Evolutionary conservation across 805 yeast species (phyloP), one percentile per base, ranked within the genome.

Genomic region (Hanseniaspora lachancei): DNA sequence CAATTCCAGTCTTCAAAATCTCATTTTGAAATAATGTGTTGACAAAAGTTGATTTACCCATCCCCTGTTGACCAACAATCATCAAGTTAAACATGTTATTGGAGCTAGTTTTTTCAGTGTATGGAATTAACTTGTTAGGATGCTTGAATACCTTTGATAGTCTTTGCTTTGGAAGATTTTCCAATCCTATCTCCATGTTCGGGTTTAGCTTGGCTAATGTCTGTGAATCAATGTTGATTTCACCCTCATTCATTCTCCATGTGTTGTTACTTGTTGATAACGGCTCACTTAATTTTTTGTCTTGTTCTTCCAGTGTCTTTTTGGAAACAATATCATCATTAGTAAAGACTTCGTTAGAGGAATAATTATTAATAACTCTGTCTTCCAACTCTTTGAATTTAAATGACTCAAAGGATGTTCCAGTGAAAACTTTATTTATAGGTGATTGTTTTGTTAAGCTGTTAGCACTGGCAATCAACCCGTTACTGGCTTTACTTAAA

Each of bases 31-130:
- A 85, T 59, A 89, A 74, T 9, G 95, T 82, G 72, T 89, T 86
- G 62, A 88, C 72, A 60, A 89, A 86, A 1, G 91, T 80, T 4
- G 87, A 79, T 65, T 86, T 87, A 47, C 95, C 96, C 53, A 86
- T 74, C 3, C 96, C 96, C 51, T 84, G 74, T 68, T 84, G 89
- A 34, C 97, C 96, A 49, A 84, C 89, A 39, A 88, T 80, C 85
- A 89, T 80, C 57, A 89, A 63, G 47, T 95, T 87, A 69, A 86
- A 84, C 12, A 52, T 16, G 34, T 52, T 52, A 27, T 81, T 73
- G 21, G 43, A 36, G 38, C 55, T 43, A 3, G 55, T 52, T 18
- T 50, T 42, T 21, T 36, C 23, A 24, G 54, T 42, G 35, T 42
- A 50, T 16, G 39, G 21, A 34, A 42, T 35, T 16, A 12, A 59